Evolutionary conservation across 1,139 yeast genomes (phyloP).

Genomic region (Scheffersomyces parashehatae): DNA sequence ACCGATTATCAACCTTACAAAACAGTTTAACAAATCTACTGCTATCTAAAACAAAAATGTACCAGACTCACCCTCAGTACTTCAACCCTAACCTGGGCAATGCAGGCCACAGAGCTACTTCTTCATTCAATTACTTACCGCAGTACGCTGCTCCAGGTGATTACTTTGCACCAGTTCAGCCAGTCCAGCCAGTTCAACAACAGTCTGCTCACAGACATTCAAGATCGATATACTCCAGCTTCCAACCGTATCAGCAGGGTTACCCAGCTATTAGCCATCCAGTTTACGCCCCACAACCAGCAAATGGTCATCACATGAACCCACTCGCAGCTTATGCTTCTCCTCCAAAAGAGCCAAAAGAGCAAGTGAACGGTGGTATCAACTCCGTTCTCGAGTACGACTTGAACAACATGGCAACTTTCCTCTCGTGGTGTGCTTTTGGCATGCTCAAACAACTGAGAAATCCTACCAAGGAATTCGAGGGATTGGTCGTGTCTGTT

Average conservation of each 20-base stretch:
- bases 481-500: constrained; percentile 63
- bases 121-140: constrained; percentile 29
- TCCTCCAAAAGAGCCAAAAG: constrained; percentile 11
- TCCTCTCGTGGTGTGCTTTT: constrained; percentile 65
- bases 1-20: too few species aligned
- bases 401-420: constrained; percentile 72
- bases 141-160: constrained; percentile 11
- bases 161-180: constrained; percentile 8
- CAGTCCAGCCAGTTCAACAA: constrained; percentile 6
- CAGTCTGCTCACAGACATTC: constrained; percentile 9
- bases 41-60: constrained; percentile 11
- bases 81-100: constrained; percentile 35
- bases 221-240: constrained; percentile 14
- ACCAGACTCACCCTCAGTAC: constrained; percentile 15
- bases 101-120: constrained; percentile 39
- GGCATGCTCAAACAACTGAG: constrained; percentile 55
- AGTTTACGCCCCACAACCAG: constrained; percentile 8
- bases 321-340: constrained; percentile 4
- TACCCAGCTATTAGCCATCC: constrained; percentile 16
- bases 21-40: too few species aligned
- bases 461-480: constrained; percentile 56
- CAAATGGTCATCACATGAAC: constrained; percentile 6
- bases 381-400: constrained; percentile 78
- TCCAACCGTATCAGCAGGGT: constrained; percentile 16
- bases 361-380: constrained; percentile 66